Evolutionary conservation across 2,329 filamentous ascomycete genomes (phyloP).

Genomic region (Cercospora sojina): DNA sequence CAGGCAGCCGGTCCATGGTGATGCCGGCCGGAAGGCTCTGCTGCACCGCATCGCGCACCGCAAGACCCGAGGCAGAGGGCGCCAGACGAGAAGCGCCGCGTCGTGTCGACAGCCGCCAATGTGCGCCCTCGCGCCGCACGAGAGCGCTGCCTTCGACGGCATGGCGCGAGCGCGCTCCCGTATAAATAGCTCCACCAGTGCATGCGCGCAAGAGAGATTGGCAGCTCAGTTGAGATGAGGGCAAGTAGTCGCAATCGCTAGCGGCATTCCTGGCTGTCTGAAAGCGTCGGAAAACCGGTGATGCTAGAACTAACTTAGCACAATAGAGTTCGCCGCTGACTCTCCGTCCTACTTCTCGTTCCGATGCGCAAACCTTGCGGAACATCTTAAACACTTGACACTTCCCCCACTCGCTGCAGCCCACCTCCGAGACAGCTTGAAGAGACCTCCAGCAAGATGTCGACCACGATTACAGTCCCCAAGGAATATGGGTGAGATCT

Average conservation of each 20-base stretch:
- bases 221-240: not conserved
- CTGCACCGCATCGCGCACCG: not conserved
- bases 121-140: not conserved
- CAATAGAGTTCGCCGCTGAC: not conserved
- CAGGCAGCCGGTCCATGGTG: conserved; percentile 3
- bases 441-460: conserved; percentile 12
- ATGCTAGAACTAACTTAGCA: no score
- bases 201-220: conserved; percentile 1
- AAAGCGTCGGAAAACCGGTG: not conserved
- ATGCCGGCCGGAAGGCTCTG: not conserved
- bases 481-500: conserved; percentile 50
- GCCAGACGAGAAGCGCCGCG: conserved; percentile 6
- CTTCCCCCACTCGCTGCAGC: not conserved
- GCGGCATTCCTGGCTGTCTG: not conserved
- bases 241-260: not conserved
- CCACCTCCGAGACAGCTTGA: not conserved
- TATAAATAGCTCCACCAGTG: conserved; percentile 9
- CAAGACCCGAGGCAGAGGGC: not conserved
- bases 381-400: not conserved
- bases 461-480: conserved; percentile 45
- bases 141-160: not conserved
- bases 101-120: conserved; percentile 3
- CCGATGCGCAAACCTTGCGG: not conserved
- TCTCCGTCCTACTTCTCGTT: not conserved
- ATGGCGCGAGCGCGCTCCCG: conserved; percentile 4